Conservation (phyloP, 352 stramenopile genomes). For the Saprolegnia parasitica region DNA sequence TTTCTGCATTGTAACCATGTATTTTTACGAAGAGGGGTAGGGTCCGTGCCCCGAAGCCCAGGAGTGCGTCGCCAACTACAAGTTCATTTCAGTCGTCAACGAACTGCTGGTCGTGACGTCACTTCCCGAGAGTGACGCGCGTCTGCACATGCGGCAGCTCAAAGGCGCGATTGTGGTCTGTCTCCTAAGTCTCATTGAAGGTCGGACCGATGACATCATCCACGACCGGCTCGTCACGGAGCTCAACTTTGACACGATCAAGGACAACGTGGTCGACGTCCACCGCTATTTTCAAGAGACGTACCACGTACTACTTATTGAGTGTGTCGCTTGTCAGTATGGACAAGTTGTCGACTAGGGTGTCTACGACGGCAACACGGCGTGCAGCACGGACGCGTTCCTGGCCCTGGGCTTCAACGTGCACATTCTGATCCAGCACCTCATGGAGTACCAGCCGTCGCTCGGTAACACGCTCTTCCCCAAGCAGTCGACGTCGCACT, state of each 20-base stretch:
- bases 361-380: constrained; percentile 49
- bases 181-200: constrained; percentile 60
- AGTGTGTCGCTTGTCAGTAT: neutral
- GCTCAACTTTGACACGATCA: constrained; percentile 63
- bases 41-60: constrained; percentile 66
- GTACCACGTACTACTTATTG: constrained; percentile 30
- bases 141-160: constrained; percentile 36
- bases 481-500: constrained; percentile 6
- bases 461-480: constrained; percentile 11
- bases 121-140: neutral
- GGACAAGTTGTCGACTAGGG: constrained; percentile 18
- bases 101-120: constrained; percentile 34
- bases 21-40: constrained; percentile 2
- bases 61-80: constrained; percentile 70
- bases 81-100: constrained; percentile 73
- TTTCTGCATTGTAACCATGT: neutral
- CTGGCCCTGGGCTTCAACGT: constrained; percentile 76
- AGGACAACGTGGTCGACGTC: constrained; percentile 57
- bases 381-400: constrained; percentile 60
- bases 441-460: constrained; percentile 46
- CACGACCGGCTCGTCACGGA: constrained; percentile 65
- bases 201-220: constrained; percentile 47
- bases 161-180: constrained; percentile 59
- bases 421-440: constrained; percentile 63
- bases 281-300: constrained; percentile 45